These are phyloP conservation scores for Onygenales sp. DNA, from an alignment of 2,329 filamentous ascomycete genomes.

Conservation along the genomic window DNA sequence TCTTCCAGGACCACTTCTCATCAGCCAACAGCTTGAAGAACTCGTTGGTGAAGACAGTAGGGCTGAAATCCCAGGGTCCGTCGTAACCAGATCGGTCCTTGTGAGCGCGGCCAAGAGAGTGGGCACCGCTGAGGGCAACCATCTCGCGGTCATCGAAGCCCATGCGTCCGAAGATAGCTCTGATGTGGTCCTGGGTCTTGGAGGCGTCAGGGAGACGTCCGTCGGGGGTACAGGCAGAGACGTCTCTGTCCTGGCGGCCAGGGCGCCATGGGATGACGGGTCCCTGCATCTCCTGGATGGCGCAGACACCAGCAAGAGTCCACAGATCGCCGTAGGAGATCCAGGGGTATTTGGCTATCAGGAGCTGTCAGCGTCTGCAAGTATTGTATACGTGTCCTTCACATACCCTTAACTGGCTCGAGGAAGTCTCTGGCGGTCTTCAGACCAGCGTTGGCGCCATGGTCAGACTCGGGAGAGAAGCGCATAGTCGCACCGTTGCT, in stretches of 20 bases:
- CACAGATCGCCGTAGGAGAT: slow-evolving; percentile 94
- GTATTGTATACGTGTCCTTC: neutral
- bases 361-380: slow-evolving; percentile 10
- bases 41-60: slow-evolving; percentile 87
- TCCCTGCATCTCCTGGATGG: slow-evolving; percentile 92
- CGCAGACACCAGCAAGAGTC: slow-evolving; percentile 77
- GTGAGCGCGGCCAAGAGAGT: slow-evolving; percentile 86
- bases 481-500: slow-evolving; percentile 97
- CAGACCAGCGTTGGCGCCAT: slow-evolving; percentile 90
- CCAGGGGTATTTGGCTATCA: slow-evolving; percentile 75
- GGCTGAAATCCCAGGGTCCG: slow-evolving; percentile 87
- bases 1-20: slow-evolving; percentile 87
- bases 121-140: slow-evolving; percentile 76
- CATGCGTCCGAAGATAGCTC: slow-evolving; percentile 92
- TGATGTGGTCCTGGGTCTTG: slow-evolving; percentile 71
- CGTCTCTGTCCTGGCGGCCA: slow-evolving; percentile 70
- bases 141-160: slow-evolving; percentile 97
- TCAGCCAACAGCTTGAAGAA: slow-evolving; percentile 80
- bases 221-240: slow-evolving; percentile 81
- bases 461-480: slow-evolving; percentile 77
- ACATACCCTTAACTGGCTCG: slow-evolving; percentile 73
- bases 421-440: slow-evolving; percentile 83
- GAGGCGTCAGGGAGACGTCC: slow-evolving; percentile 78
- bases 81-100: slow-evolving; percentile 76
- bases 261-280: slow-evolving; percentile 81